These are phyloP conservation scores for Chaetomiaceae sp. DNA, from an alignment of 2,329 filamentous ascomycete genomes.

Conservation along the genomic window DNA sequence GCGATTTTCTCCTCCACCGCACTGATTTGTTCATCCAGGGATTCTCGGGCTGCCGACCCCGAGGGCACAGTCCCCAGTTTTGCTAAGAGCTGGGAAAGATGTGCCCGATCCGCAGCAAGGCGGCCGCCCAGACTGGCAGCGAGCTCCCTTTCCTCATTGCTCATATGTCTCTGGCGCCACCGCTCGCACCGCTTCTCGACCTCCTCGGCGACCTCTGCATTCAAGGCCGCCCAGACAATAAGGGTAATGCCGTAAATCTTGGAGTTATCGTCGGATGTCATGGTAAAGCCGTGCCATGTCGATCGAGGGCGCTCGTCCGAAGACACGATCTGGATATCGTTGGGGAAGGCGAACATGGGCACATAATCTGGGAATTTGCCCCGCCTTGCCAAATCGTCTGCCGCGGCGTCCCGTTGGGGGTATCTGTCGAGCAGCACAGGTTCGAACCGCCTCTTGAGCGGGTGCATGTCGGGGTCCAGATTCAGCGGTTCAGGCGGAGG, in stretches of 20 bases:
- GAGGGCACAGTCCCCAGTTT: constrained; percentile 76
- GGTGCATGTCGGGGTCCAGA: constrained; percentile 88
- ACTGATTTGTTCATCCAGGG: constrained; percentile 89
- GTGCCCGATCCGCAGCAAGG: constrained; percentile 79
- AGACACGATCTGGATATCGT: constrained; percentile 95
- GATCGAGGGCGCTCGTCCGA: constrained; percentile 89
- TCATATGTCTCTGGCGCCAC: constrained; percentile 84
- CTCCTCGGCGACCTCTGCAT: constrained; percentile 74
- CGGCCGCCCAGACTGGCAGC: constrained; percentile 87
- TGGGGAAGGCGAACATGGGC: constrained; percentile 98
- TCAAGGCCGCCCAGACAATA: constrained; percentile 88
- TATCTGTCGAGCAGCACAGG: constrained; percentile 95
- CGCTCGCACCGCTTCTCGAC: constrained; percentile 78
- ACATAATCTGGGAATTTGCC: constrained; percentile 95
- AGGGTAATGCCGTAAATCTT: constrained; percentile 90
- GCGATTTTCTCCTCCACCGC: constrained; percentile 94
- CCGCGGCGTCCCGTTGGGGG: constrained; percentile 74
- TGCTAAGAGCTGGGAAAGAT: constrained; percentile 82
- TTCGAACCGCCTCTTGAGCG: constrained; percentile 87
- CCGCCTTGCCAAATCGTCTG: constrained; percentile 75
- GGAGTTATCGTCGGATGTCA: constrained; percentile 89
- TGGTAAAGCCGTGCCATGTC: constrained; percentile 99
- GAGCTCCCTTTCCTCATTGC: constrained; percentile 82
- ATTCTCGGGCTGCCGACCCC: constrained; percentile 75
- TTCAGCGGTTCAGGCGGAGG: constrained; percentile 88